Percentiles rank a stretch among this genome's conserved stretches.
Conservation (phyloP, 441 rosid genomes). For the Adansonia madagascariensis region DNA sequence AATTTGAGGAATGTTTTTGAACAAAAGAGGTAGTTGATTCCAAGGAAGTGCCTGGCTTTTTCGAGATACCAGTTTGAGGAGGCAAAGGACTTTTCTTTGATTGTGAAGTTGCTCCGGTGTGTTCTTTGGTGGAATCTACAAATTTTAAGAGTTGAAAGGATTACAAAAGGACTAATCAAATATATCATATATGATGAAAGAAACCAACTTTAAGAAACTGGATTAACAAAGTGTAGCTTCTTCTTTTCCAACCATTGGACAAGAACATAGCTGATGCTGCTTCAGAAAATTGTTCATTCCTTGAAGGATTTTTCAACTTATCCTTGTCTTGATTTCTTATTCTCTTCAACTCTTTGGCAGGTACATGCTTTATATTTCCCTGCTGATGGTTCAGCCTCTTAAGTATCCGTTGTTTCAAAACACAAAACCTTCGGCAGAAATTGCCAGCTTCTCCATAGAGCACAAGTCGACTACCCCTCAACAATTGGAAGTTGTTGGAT, state of each 20-base stretch:
- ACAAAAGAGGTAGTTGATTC: slow-evolving; percentile 28
- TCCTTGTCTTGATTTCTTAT: slow-evolving; percentile 43
- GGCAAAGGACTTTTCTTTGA: slow-evolving; percentile 31
- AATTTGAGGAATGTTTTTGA: slow-evolving; percentile 34
- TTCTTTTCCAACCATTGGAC: slow-evolving; percentile 34
- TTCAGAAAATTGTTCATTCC: slow-evolving; percentile 35
- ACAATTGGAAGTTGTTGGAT: slow-evolving; percentile 29
- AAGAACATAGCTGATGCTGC: slow-evolving; percentile 29
- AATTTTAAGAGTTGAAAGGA: slow-evolving; percentile 14
- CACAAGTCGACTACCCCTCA: slow-evolving; percentile 36
- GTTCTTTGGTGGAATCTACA: slow-evolving; percentile 40
- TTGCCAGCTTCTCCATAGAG: slow-evolving; percentile 42
- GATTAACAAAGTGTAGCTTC: background rate
- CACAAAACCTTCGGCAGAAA: slow-evolving; percentile 47
- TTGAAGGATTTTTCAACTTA: slow-evolving; percentile 34
- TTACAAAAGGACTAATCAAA: background rate
- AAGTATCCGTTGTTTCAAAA: slow-evolving; percentile 49
- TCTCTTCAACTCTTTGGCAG: slow-evolving; percentile 39
- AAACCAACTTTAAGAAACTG: slow-evolving; percentile 7
- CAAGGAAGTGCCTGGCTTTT: slow-evolving; percentile 10
- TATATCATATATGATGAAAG: background rate
- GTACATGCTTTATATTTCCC: slow-evolving; percentile 33
- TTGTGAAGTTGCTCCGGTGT: slow-evolving; percentile 25
- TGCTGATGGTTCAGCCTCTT: slow-evolving; percentile 44
- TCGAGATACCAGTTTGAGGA: slow-evolving; percentile 18